A percentile compares a stretch with the other conserved stretches of the same genome.
Conservation (phyloP, 805 yeast species). For the Saccharomyces jurei region DNA sequence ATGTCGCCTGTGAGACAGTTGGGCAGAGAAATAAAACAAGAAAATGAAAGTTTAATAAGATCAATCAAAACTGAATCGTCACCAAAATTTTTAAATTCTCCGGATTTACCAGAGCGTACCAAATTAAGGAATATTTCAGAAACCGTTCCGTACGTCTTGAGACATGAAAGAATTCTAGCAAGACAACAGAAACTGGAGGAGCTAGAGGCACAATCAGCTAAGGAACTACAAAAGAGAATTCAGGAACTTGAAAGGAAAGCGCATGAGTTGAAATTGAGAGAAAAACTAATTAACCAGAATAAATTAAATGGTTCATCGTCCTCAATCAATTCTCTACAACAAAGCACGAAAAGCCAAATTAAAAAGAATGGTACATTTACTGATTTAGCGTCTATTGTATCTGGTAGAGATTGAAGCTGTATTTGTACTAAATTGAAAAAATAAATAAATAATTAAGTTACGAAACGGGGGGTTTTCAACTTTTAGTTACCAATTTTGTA, state of each 20-base stretch:
- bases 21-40: constrained; percentile 31
- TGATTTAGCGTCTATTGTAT: constrained; percentile 42
- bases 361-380: constrained; percentile 49
- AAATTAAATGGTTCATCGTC: constrained; percentile 12
- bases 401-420: constrained; percentile 16
- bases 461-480: background rate
- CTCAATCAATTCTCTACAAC: constrained; percentile 12
- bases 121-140: constrained; percentile 72
- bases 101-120: constrained; percentile 38
- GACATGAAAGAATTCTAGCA: constrained; percentile 66
- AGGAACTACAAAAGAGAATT: constrained; percentile 66
- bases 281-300: constrained; percentile 37
- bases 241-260: constrained; percentile 70
- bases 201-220: constrained; percentile 68
- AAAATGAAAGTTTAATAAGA: constrained; percentile 33
- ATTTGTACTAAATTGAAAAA: background rate
- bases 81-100: constrained; percentile 6
- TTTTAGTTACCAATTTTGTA: background rate
- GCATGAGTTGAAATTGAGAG: constrained; percentile 60
- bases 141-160: constrained; percentile 74
- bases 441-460: background rate
- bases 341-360: constrained; percentile 19
- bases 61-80: constrained; percentile 32
- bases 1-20: constrained; percentile 35
- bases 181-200: constrained; percentile 75